A percentile compares a stretch with the other conserved stretches of the same genome.
Conservation (phyloP, 2,329 filamentous ascomycete genomes). For the Fusarium penzigii region DNA sequence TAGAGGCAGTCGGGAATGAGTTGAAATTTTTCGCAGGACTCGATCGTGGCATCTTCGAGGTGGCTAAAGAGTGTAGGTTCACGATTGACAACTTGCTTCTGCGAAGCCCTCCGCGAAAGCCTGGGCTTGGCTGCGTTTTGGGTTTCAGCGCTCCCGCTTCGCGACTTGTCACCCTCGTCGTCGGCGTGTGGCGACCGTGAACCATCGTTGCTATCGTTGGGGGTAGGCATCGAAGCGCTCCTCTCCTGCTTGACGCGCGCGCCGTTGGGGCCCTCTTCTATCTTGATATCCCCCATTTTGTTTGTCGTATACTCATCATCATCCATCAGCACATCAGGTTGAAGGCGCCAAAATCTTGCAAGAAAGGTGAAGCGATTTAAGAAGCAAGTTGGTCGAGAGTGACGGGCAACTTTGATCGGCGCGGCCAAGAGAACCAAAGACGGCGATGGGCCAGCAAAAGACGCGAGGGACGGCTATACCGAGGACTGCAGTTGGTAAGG, state of each 20-base stretch:
- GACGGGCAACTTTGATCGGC: neutral
- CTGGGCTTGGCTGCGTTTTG: slow-evolving; percentile 61
- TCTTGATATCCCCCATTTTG: slow-evolving; percentile 47
- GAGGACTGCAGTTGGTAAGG: slow-evolving; percentile 22
- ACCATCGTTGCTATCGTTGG: slow-evolving; percentile 27
- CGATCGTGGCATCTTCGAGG: slow-evolving; percentile 74
- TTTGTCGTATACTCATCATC: slow-evolving; percentile 42
- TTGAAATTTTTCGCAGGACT: slow-evolving; percentile 76
- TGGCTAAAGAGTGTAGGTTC: slow-evolving; percentile 70
- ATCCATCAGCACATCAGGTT: slow-evolving; percentile 38
- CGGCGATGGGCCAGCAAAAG: slow-evolving; percentile 17
- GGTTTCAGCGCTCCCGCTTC: slow-evolving; percentile 49
- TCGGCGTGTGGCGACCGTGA: slow-evolving; percentile 44
- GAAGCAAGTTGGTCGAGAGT: slow-evolving; percentile 7
- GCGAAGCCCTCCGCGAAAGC: slow-evolving; percentile 70
- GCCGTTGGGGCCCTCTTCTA: slow-evolving; percentile 44
- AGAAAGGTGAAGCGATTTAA: slow-evolving; percentile 4
- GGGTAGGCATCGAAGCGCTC: slow-evolving; percentile 41
- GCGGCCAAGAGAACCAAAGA: slow-evolving; percentile 6
- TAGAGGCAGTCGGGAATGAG: slow-evolving; percentile 86
- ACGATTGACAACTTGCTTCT: slow-evolving; percentile 62
- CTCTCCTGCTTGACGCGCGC: slow-evolving; percentile 42
- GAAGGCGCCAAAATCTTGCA: slow-evolving; percentile 13
- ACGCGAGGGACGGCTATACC: slow-evolving; percentile 24
- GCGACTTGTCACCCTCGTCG: slow-evolving; percentile 47